phyloP scores from a whole-genome alignment of 208 protist species.

The Kentomonas sorsogonicus region DNA sequence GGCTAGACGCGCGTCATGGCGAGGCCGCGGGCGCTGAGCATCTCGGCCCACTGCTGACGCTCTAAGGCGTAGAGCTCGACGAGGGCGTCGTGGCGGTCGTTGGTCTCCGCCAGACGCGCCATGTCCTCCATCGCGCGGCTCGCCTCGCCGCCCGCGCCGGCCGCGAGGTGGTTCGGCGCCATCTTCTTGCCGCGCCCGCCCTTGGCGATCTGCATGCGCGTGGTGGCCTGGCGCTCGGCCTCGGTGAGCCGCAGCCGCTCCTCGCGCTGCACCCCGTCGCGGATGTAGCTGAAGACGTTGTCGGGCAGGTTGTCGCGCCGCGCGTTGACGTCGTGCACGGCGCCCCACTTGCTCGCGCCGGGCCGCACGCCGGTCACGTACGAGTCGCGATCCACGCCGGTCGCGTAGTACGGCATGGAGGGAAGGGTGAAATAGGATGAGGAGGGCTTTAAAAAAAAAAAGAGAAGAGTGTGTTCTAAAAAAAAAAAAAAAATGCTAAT shows the following conservation, averaged over 20 bases:
- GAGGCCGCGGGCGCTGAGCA: conserved; percentile 47
- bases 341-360: conserved; percentile 50
- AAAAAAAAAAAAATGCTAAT: conserved; percentile 14
- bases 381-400: conserved; percentile 76
- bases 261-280: conserved; percentile 63
- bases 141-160: conserved; percentile 31
- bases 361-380: conserved; percentile 80
- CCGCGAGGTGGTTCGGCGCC: conserved; percentile 26
- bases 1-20: conserved; percentile 10
- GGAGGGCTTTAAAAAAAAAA: conserved; percentile 7
- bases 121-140: conserved; percentile 24
- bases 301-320: conserved; percentile 85
- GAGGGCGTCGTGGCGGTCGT: conserved; percentile 55
- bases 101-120: conserved; percentile 20
- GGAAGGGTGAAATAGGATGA: background rate
- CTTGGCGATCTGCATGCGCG: conserved; percentile 28
- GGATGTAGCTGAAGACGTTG: conserved; percentile 73
- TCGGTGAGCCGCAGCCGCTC: conserved; percentile 55
- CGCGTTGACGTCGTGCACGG: conserved; percentile 68
- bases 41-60: conserved; percentile 45
- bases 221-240: conserved; percentile 51
- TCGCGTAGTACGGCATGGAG: conserved; percentile 53
- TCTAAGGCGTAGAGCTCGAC: conserved; percentile 56
- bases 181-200: conserved; percentile 45
- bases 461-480: conserved; percentile 13